phyloP scores from a whole-genome alignment of 139 green algal species.

The Klebsormidium nitens region DNA sequence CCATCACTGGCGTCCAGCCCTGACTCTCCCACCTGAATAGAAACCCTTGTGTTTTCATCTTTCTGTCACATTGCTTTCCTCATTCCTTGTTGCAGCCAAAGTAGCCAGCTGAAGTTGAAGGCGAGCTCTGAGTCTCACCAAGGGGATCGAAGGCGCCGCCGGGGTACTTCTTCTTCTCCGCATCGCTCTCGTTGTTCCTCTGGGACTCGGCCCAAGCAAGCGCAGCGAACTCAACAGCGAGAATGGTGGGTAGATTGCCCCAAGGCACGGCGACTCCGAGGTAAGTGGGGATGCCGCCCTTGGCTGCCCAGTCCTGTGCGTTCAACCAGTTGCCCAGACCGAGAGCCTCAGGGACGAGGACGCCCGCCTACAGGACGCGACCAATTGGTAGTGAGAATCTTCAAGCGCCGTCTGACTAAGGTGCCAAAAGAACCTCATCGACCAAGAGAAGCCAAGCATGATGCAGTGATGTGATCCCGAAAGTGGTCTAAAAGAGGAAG shows the following conservation, averaged over 20 bases:
- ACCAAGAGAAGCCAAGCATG: background rate
- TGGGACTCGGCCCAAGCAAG: slow-evolving; percentile 25
- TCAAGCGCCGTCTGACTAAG: no score
- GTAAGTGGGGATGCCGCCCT: slow-evolving; percentile 23
- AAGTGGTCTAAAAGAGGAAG: slow-evolving; percentile 1
- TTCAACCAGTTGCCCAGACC: slow-evolving; percentile 30
- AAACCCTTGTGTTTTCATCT: no score
- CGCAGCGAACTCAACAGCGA: background rate
- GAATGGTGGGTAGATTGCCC: slow-evolving; percentile 31
- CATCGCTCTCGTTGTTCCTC: slow-evolving; percentile 21
- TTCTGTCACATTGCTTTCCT: no score
- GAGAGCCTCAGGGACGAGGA: slow-evolving; percentile 32
- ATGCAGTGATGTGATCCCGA: background rate
- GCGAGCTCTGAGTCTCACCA: slow-evolving; percentile 9
- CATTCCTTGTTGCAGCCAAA: no score
- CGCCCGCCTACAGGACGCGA: slow-evolving; percentile 4
- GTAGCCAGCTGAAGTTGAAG: no score
- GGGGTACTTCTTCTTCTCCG: slow-evolving; percentile 32
- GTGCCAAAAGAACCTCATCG: background rate
- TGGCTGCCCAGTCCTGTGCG: slow-evolving; percentile 24
- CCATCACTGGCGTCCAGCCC: no score
- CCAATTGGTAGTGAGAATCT: background rate
- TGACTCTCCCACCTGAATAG: no score
- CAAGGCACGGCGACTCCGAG: slow-evolving; percentile 20
- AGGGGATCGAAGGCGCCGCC: slow-evolving; percentile 44